Evolutionary conservation across 306 rosid species (phyloP), one percentile per base, ranked within the genome.

Genomic region (Lathyrus sativus): DNA sequence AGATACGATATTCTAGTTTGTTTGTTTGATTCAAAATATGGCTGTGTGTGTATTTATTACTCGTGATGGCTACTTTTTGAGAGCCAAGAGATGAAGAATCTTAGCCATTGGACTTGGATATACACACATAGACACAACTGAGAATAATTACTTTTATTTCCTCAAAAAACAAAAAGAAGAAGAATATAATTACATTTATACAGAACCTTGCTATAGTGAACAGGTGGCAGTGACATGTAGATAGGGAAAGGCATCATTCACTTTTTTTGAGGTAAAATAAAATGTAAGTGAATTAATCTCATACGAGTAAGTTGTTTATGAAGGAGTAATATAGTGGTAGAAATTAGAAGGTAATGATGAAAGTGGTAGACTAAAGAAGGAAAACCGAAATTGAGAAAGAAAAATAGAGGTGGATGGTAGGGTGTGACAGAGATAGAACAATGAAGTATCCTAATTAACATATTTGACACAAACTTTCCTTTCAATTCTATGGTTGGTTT

Each of bases 161-260:
- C 13, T 18, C 11, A 18, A 18, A 50, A 4, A 50, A 50, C 19
- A 18, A 8, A 8, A 8, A 65, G 38, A 33, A 33, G 38, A 57
- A 73, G 74, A 74, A 62, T 48, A 48, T 48, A 48, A 48, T 48
- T 48, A 9, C 24, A 48, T 48, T 44, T 14, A 6, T 3, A 17
- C 65, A 72, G 70, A 75, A 64, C 68, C 58, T 77, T 65, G 74
- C 54, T 75, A 70, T 75, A 75, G 72, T 62, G 79, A 79, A 65
- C 56, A 58, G 69, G 86, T 75, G 80, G 76, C 72, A 57, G 66
- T 17, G 59, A 67, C 76, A 77, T 50, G 69, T 24, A 74, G 79
- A 33, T 79, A 71, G 78, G 75, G 82, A 82, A 75, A 82, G 82
- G 80, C 69, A 77, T 76, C 72, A 84, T 75, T 72, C 50, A 80